Conservation (phyloP, 169 alveolate species). For the Eimeria sp. region DNA sequence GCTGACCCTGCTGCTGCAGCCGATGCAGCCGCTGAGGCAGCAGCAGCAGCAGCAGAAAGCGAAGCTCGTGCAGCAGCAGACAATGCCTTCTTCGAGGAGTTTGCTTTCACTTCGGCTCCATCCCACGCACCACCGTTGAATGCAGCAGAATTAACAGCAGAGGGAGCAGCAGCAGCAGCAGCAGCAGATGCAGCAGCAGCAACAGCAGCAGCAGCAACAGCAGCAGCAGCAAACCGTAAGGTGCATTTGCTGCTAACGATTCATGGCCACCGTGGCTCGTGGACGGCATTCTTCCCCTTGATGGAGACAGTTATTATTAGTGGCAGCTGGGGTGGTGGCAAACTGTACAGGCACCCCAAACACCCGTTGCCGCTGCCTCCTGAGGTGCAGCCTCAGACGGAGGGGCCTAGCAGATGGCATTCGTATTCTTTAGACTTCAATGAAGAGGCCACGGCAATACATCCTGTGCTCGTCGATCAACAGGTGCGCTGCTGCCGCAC, state of each 20-base stretch:
- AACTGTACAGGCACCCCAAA: constrained; percentile 15
- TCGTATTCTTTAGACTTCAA: neutral
- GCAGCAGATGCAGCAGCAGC: no score
- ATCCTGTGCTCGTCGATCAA: constrained; percentile 27
- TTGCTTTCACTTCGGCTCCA: neutral
- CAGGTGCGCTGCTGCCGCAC: no score
- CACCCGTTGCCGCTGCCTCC: constrained; percentile 11
- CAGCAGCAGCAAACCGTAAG: no score
- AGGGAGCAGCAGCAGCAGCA: neutral
- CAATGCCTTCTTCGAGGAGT: neutral
- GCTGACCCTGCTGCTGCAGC: no score
- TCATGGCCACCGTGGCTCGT: constrained; percentile 28
- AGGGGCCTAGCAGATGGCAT: constrained; percentile 32
- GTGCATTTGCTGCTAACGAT: constrained; percentile 22
- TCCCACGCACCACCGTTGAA: neutral
- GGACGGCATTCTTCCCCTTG: constrained; percentile 31
- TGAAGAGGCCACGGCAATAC: constrained; percentile 26
- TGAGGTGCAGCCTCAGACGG: constrained; percentile 24
- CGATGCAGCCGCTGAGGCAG: no score
- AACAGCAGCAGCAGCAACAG: no score
- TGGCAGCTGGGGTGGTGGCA: constrained; percentile 32
- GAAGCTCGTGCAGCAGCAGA: constrained; percentile 5
- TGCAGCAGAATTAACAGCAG: constrained; percentile 11
- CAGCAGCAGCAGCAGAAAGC: no score
- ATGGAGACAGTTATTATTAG: neutral